Evolutionary conservation across 768 basidiomycete species (phyloP).

Genomic region (Mycena maculata): DNA sequence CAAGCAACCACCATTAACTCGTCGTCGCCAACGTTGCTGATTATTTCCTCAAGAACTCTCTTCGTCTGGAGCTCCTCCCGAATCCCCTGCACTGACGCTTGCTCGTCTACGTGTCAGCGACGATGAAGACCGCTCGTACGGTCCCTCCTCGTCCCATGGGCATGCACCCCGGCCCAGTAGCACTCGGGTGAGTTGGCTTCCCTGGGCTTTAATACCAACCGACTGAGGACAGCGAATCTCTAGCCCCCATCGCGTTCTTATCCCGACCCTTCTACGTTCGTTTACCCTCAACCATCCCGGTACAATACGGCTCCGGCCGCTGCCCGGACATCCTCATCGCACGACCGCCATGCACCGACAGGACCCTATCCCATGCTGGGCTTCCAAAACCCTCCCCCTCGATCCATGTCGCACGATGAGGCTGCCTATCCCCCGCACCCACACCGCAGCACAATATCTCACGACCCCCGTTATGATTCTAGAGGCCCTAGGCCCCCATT

Average conservation of each 20-base stretch:
- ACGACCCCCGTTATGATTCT: constrained; percentile 27
- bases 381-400: constrained; percentile 18
- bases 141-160: constrained; percentile 9
- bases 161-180: constrained; percentile 10
- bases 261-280: constrained; percentile 26
- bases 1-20: constrained; percentile 28
- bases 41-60: constrained; percentile 55
- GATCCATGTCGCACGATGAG: constrained; percentile 31
- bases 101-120: constrained; percentile 57
- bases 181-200: constrained; percentile 21
- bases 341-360: constrained; percentile 7
- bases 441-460: constrained; percentile 6
- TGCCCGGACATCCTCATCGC: constrained; percentile 10
- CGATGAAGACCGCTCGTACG: constrained; percentile 43
- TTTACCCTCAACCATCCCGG: constrained; percentile 23
- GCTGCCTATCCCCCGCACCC: constrained; percentile 12
- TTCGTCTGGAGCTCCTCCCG: constrained; percentile 50
- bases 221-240: no score
- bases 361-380: constrained; percentile 13
- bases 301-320: constrained; percentile 14
- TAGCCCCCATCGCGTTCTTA: constrained; percentile 31
- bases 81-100: constrained; percentile 54
- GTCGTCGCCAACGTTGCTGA: constrained; percentile 4
- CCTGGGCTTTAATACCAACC: no score
- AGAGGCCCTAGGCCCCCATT: constrained; percentile 13